These are phyloP conservation scores for Chlorella sorokiniana DNA, from an alignment of 139 green algal genomes.

Conservation along the genomic window DNA sequence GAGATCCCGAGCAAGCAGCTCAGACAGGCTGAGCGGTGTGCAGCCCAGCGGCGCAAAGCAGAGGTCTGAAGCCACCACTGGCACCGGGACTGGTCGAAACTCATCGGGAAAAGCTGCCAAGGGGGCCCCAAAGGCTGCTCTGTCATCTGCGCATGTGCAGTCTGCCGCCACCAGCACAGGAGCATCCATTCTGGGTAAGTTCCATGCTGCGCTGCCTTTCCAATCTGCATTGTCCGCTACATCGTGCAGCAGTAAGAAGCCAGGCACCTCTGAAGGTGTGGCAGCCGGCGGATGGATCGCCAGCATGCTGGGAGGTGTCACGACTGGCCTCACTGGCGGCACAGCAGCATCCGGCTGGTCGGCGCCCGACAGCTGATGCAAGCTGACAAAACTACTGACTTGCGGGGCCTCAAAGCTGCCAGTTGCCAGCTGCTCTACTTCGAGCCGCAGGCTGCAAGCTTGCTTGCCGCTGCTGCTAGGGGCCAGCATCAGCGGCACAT, in stretches of 20 bases:
- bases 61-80: background rate
- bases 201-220: background rate
- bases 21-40: slow-evolving; percentile 11
- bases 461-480: background rate
- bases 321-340: background rate
- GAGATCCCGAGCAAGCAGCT: slow-evolving; percentile 22
- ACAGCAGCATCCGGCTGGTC: background rate
- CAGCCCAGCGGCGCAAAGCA: slow-evolving; percentile 3
- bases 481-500: background rate
- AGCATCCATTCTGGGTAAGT: background rate
- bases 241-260: no score
- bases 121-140: background rate
- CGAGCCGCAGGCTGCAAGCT: background rate
- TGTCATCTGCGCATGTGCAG: background rate
- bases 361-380: background rate
- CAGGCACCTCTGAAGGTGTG: no score
- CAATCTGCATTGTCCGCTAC: no score
- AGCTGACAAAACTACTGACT: background rate
- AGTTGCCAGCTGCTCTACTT: slow-evolving; percentile 1
- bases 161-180: background rate
- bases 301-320: no score
- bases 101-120: background rate
- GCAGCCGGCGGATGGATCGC: no score
- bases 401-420: background rate
- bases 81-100: slow-evolving; percentile 5